Base-by-base conservation (phyloP, 805 yeast species). In the Wickerhamomyces sydowiorum region DNA sequence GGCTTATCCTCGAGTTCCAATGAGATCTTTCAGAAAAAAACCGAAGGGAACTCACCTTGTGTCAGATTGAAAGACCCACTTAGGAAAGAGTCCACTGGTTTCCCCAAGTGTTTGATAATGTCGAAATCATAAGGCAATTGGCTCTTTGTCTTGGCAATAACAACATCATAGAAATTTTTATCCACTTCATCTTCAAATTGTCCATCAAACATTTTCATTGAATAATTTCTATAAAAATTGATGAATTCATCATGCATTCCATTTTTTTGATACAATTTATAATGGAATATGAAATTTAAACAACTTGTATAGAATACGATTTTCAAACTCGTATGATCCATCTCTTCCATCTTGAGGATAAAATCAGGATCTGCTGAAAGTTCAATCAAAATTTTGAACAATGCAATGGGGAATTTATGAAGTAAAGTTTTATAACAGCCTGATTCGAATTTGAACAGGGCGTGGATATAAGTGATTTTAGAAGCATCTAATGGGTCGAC, bases 381-480 rank as follows among this genome's bases (percentile, higher is more conserved):
- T 12, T 32, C 35, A 19, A 32, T 13, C 3, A 32, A 12, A 9
- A 32, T 32, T 32, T 32, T 32, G 10, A 32, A 32, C 7, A 32
- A 20, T 6, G 35, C 22, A 2, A 32, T 5, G 5, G 35, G 35
- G 23, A 32, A 32, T 5, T 14, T 32, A 19, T 7, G 15, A 20
- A 3, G 2, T 32, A 32, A 32, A 19, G 35, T 13, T 12, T 24
- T 45, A 37, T 42, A 54, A 37, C 51, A 45, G 1, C 51, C 43
- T 4, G 43, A 30, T 25, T 54, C 54, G 29, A 54, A 37, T n/a
- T 44, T 47, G 7, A 33, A 31, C 1, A 54, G 24, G 3, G 49
- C 48, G 1, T n/a, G 23, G 13, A 29, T 38, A 33, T 52, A 54
- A 7, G 37, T 33, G 2, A 10, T 13, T 19, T 38, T 37, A 5